Conservation (phyloP, 2,329 filamentous ascomycete genomes). For the Epicoccum sorghinum region DNA sequence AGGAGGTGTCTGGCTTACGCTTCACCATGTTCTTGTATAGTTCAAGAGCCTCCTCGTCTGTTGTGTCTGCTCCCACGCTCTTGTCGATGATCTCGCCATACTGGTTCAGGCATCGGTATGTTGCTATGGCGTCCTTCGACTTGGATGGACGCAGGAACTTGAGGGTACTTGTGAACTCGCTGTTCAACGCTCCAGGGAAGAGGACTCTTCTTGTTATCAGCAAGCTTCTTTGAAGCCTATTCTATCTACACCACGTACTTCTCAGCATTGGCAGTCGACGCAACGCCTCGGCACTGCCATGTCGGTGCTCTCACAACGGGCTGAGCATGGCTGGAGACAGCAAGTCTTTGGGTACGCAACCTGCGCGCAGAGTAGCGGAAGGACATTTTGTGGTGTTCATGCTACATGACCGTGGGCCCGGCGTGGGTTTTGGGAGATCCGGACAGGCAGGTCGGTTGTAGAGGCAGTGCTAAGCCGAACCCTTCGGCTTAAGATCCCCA, state of each 20-base stretch:
- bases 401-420: slow-evolving; percentile 30
- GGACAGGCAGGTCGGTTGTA: slow-evolving; percentile 22
- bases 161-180: slow-evolving; percentile 83
- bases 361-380: slow-evolving; percentile 39
- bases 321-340: slow-evolving; percentile 20
- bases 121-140: slow-evolving; percentile 77
- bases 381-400: slow-evolving; percentile 36
- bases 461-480: slow-evolving; percentile 7
- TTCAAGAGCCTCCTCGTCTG: slow-evolving; percentile 63
- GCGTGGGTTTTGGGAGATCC: slow-evolving; percentile 29
- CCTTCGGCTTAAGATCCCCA: slow-evolving; percentile 25
- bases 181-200: slow-evolving; percentile 95
- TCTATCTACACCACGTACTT: slow-evolving; percentile 54
- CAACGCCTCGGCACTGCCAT: slow-evolving; percentile 58
- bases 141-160: slow-evolving; percentile 74
- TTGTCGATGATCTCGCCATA: slow-evolving; percentile 83
- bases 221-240: not conserved
- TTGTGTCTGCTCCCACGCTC: slow-evolving; percentile 69
- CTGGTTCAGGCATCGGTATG: slow-evolving; percentile 90
- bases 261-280: slow-evolving; percentile 65
- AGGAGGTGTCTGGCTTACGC: slow-evolving; percentile 41
- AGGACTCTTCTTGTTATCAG: slow-evolving; percentile 54
- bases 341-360: slow-evolving; percentile 26
- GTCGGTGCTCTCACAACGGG: slow-evolving; percentile 19
- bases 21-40: slow-evolving; percentile 71